phyloP scores from a whole-genome alignment of 1,139 yeast species.

The Kodamaea alishanica region DNA sequence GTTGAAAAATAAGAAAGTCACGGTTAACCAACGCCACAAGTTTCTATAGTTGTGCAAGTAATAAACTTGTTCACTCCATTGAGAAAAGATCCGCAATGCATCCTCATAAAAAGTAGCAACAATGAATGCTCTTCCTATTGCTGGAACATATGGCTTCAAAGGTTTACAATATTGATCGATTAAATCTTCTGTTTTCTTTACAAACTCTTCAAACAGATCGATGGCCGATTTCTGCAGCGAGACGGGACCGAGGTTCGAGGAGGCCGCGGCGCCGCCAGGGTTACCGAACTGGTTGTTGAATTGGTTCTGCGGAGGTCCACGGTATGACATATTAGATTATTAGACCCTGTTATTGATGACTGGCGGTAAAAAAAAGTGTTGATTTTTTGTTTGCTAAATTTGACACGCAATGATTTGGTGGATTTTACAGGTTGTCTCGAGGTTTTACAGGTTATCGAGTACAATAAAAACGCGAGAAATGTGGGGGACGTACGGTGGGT shows the following conservation, averaged over 20 bases:
- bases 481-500: no score
- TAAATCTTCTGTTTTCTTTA: constrained; percentile 43
- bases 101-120: constrained; percentile 96
- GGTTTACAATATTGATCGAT: constrained; percentile 48
- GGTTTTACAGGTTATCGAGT: no score
- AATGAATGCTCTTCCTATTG: constrained; percentile 82
- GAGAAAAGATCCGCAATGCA: constrained; percentile 75
- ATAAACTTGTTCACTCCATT: constrained; percentile 89
- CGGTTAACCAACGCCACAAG: constrained; percentile 75
- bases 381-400: constrained; percentile 1
- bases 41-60: constrained; percentile 80
- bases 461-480: no score
- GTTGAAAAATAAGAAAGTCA: constrained; percentile 60
- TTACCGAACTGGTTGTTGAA: constrained; percentile 15
- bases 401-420: constrained; percentile 8
- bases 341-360: constrained; percentile 12
- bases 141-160: constrained; percentile 73
- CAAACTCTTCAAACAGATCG: constrained; percentile 45
- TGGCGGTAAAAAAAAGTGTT: constrained; percentile 17
- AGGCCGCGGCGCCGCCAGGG: constrained; percentile 13
- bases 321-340: constrained; percentile 17
- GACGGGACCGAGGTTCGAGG: constrained; percentile 22
- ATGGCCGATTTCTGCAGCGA: constrained; percentile 18
- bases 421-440: no score
- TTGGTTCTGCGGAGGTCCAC: constrained; percentile 15